Evolutionary conservation across 2,329 filamentous ascomycete genomes (phyloP).

Genomic region (Cladophialophora carrionii): DNA sequence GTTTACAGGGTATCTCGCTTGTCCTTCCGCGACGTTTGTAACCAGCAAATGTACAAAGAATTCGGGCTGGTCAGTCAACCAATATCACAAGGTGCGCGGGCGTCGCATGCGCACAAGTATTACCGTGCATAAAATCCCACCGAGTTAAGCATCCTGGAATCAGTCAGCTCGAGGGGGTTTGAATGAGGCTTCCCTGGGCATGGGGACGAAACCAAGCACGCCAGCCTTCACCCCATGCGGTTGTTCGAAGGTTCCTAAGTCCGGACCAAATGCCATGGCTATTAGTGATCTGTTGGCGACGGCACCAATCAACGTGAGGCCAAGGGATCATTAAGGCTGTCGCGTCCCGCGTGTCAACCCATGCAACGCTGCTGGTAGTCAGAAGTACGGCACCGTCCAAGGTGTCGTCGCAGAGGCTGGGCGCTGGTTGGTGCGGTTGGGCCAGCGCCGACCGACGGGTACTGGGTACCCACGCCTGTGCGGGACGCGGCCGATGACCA

Average conservation of each 20-base stretch:
- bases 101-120: not conserved
- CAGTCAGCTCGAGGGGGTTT: not conserved
- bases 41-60: slow-evolving; percentile 1
- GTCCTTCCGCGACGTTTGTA: not conserved
- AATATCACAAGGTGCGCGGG: not conserved
- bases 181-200: slow-evolving; percentile 5
- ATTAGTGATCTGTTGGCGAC: slow-evolving; percentile 24
- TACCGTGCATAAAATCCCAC: not conserved
- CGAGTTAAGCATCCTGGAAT: not conserved
- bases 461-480: not conserved
- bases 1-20: not conserved
- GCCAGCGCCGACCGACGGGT: not conserved
- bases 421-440: not conserved
- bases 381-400: slow-evolving; percentile 9
- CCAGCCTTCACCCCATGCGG: not conserved
- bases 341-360: slow-evolving; percentile 6
- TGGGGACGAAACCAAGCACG: not conserved
- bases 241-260: slow-evolving; percentile 17
- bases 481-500: slow-evolving; percentile 7
- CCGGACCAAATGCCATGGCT: slow-evolving; percentile 7
- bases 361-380: slow-evolving; percentile 14
- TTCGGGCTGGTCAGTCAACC: not conserved
- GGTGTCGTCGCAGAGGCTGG: not conserved
- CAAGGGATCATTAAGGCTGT: slow-evolving; percentile 13
- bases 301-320: slow-evolving; percentile 15